Conservation (phyloP, 2,329 filamentous ascomycete genomes). For the Myrmaecium sp. region DNA sequence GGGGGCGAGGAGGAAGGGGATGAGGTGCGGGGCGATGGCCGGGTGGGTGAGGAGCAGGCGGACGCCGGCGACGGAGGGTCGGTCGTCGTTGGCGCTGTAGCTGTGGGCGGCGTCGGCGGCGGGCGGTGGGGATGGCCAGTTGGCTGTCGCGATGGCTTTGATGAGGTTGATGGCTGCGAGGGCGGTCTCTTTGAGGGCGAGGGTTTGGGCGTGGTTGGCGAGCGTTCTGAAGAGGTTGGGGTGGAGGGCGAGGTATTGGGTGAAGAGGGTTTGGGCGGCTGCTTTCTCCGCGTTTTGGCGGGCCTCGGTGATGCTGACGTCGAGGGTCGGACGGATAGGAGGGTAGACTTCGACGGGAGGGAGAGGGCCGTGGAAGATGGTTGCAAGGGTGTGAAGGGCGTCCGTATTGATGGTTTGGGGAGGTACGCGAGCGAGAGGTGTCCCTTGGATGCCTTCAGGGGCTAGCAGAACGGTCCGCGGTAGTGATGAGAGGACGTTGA, state of each 20-base stretch:
- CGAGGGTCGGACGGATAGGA: constrained; percentile 11
- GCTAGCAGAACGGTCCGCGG: constrained; percentile 33
- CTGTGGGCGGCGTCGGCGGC: constrained; percentile 29
- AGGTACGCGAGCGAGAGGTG: constrained; percentile 23
- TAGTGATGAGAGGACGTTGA: constrained; percentile 39
- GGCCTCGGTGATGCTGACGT: constrained; percentile 13
- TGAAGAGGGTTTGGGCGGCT: constrained; percentile 38
- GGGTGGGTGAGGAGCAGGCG: constrained; percentile 35
- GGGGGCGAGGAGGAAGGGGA: constrained; percentile 41
- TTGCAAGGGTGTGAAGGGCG: constrained; percentile 36
- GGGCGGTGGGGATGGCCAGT: constrained; percentile 30
- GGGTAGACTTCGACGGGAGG: constrained; percentile 14
- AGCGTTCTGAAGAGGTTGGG: constrained; percentile 35
- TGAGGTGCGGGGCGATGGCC: constrained; percentile 29
- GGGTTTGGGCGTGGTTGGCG: constrained; percentile 34
- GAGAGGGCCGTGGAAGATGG: constrained; percentile 37
- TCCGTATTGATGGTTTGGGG: constrained; percentile 36
- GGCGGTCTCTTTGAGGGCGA: constrained; percentile 40
- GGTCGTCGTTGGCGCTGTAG: constrained; percentile 12
- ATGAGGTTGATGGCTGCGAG: constrained; percentile 37
- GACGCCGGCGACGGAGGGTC: constrained; percentile 13
- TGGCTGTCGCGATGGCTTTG: constrained; percentile 34
- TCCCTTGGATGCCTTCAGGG: constrained; percentile 12
- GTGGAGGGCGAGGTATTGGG: constrained; percentile 34
- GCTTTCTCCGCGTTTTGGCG: constrained; percentile 30